Base-by-base conservation (phyloP, 2,329 filamentous ascomycete genomes). In the Trichophyton mentagrophytes region DNA sequence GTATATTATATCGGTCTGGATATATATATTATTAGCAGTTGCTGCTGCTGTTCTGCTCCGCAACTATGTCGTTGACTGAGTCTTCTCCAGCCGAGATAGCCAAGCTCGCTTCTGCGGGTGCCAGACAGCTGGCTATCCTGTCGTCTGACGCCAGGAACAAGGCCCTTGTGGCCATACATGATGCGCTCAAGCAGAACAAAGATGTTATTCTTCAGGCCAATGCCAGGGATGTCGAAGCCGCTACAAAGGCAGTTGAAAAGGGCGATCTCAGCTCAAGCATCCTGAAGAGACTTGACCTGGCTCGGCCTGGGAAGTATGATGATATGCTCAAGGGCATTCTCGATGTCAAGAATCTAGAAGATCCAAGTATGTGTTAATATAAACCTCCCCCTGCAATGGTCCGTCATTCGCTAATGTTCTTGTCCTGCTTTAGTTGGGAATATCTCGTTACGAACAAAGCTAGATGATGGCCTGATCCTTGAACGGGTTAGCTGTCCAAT, bases 281-380 rank as follows among this genome's bases (percentile, higher is more conserved):
- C 25, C 83, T 96, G 36, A 93, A 95, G 69, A 83, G 93, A 61
- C 80, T 99, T 63, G 92, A 99, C 73, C 79, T 99, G 57, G 85
- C 84, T 57, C 87, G 88, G 72, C 83, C 85, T 70, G 92, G 92
- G 62, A 97, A 97, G 77, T 99, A 87, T 80, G 91, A 96, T 70
- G 93, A 97, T 70, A 97, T 99, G 93, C 80, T 99, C 65, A 87
- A 91, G 77, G 93, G 93, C 27, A 95, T 99, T 63, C 76, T 95
- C 63, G 90, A 96, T 74, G 93, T 99, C 63, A 82, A 87, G 66
- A 81, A 83, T 58, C 80, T 99, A 30, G 82, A 88, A 57, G 93
- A 99, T 76, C 93, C 93, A 66, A 82, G 89, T 93, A 80, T 69
- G 83, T n/a, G 78, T 20, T 20, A 25, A 62, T 61, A 46, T 25